These are phyloP conservation scores for Canavalia ensiformis DNA, from an alignment of 306 rosid species.

Conservation along the genomic window DNA sequence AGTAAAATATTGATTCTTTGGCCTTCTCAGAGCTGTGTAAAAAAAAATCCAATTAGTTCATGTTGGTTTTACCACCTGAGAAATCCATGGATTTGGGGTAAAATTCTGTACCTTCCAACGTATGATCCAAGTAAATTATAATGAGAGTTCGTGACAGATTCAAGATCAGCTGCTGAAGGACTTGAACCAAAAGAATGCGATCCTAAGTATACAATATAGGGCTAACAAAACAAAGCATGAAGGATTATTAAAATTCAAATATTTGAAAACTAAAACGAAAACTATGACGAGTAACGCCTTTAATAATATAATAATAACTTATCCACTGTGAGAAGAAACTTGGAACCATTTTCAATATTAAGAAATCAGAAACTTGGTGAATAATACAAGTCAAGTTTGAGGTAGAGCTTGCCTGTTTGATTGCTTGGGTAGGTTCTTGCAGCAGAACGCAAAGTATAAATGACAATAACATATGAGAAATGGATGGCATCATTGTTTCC, in stretches of 20 bases:
- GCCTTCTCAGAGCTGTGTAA: slow-evolving; percentile 58
- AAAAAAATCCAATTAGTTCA: not conserved
- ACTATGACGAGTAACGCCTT: not conserved
- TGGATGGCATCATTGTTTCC: slow-evolving; percentile 45
- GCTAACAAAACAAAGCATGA: slow-evolving; percentile 45
- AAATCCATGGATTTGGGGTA: not conserved
- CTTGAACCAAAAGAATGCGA: slow-evolving; percentile 51
- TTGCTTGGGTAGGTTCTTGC: slow-evolving; percentile 48
- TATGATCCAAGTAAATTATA: slow-evolving; percentile 60
- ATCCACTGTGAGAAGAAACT: not conserved
- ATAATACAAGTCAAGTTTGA: not conserved
- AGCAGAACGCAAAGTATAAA: slow-evolving; percentile 50
- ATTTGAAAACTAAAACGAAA: not conserved
- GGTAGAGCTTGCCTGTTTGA: slow-evolving; percentile 54
- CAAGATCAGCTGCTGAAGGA: slow-evolving; percentile 37
- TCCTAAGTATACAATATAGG: slow-evolving; percentile 82
- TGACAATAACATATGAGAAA: slow-evolving; percentile 33
- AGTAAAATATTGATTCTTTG: slow-evolving; percentile 66
- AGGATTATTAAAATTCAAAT: not conserved
- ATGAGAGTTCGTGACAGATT: slow-evolving; percentile 56
- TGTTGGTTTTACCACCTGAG: not conserved
- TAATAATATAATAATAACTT: not conserved
- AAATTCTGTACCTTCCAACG: slow-evolving; percentile 63
- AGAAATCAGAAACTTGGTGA: not conserved
- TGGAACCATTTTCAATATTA: not conserved